Percentiles rank a stretch among this genome's conserved stretches.
Conservation (phyloP, 78 protist species). For the Dictyostelium intermedium region DNA sequence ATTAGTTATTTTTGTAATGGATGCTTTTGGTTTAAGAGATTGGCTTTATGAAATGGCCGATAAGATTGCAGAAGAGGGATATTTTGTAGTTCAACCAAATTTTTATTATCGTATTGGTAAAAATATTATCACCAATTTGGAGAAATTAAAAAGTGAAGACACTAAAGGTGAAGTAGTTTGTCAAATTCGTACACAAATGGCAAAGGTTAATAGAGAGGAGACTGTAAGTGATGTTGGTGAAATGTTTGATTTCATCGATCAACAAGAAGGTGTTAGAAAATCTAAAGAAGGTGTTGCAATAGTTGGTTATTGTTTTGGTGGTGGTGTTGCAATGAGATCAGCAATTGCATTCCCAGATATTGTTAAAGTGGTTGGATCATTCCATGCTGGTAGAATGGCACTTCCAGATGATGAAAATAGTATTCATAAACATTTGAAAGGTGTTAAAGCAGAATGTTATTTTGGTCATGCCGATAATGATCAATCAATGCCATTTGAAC, state of each 20-base stretch:
- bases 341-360: slow-evolving; percentile 1
- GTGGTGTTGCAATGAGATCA: neutral
- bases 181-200: neutral
- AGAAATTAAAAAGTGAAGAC: neutral
- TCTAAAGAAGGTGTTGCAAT: neutral
- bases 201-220: neutral
- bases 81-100: slow-evolving; percentile 43
- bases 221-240: neutral
- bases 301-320: slow-evolving; percentile 64
- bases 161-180: neutral
- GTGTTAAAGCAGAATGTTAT: slow-evolving; percentile 18
- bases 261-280: neutral
- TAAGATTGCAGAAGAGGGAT: slow-evolving; percentile 34
- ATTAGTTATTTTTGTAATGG: slow-evolving; percentile 32
- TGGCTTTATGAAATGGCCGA: slow-evolving; percentile 15
- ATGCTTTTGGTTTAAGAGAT: slow-evolving; percentile 58
- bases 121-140: neutral
- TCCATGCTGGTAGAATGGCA: slow-evolving; percentile 37
- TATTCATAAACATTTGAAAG: neutral
- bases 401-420: neutral
- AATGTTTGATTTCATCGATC: neutral
- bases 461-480: slow-evolving; percentile 73
- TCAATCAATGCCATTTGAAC: neutral
- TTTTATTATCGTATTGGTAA: slow-evolving; percentile 27
- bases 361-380: slow-evolving; percentile 11